Conservation (phyloP, 345 rosid genomes). For the Raphanus raphanistrum region DNA sequence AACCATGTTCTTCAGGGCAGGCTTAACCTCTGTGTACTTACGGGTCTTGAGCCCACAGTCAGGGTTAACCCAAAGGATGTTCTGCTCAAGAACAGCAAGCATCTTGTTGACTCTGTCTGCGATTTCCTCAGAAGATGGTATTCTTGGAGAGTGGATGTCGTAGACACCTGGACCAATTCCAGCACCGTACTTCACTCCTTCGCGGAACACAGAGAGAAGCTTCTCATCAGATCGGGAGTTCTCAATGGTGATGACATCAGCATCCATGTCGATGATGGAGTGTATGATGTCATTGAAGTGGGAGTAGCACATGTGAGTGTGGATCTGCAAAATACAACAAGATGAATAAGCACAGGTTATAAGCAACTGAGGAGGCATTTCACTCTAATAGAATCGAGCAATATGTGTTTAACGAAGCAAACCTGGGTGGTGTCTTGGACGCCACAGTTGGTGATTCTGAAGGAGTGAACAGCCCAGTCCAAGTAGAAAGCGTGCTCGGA, state of each 20-base stretch:
- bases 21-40: conserved; percentile 86
- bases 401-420: not conserved
- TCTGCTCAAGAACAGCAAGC: conserved; percentile 93
- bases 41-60: conserved; percentile 99
- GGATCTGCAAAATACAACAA: conserved; percentile 58
- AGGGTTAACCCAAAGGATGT: conserved; percentile 99
- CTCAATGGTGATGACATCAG: conserved; percentile 98
- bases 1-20: conserved; percentile 89
- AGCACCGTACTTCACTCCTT: conserved; percentile 96
- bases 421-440: conserved; percentile 95
- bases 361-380: not conserved
- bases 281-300: conserved; percentile 98
- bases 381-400: not conserved
- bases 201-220: conserved; percentile 96
- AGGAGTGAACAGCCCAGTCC: conserved; percentile 99
- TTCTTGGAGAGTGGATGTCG: conserved; percentile 98
- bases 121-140: conserved; percentile 90
- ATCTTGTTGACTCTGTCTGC: conserved; percentile 97
- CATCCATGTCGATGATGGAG: conserved; percentile 99
- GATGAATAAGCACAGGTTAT: not conserved
- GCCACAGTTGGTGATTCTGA: conserved; percentile 93
- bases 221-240: conserved; percentile 99
- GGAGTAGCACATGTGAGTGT: conserved; percentile 99
- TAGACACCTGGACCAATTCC: conserved; percentile 99
- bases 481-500: conserved; percentile 96